Evolutionary conservation across 2,329 filamentous ascomycete genomes (phyloP), one percentile per base, ranked within the genome.

Genomic region (Alternaria alternata): DNA sequence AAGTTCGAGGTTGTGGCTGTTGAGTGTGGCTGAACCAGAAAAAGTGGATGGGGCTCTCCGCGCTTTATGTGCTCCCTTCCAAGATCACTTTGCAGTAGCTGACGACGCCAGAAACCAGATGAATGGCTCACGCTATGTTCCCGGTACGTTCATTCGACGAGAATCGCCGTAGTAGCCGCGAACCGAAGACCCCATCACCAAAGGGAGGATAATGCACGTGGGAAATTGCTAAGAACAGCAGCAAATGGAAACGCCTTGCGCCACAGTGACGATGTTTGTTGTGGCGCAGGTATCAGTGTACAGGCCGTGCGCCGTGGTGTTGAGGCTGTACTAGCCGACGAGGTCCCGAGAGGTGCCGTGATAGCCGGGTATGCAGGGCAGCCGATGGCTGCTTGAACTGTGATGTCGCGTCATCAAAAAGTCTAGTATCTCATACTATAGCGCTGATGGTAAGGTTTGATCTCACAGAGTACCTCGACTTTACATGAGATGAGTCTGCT

Each of bases 71-170:
- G 26, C 14, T 34, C 26, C 26, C 12, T 8, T 18, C 5, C 14
- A 36, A 36, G 12, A 14, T 16, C 32, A 11, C 22, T 7, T 41
- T 34, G 12, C 22, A 39, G 22, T 18, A 49, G 36, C 55, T 66
- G 63, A 64, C 61, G 63, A 67, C 57, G 63, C 57, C n/a, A 22
- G 11, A 55, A 47, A 53, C 51, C 24, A 39, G 34, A 18, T 22
- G 32, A 42, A 46, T 44, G 39, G 49, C 16, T 38, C 36, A 18
- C 36, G n/a, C 36, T 18, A 38, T 38, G 16, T 18, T 5, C 1
- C 3, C 44, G 6, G 26, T 12, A n/a, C 22, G 11, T 47, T 53
- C 24, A 65, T 63, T 63, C 22, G 57, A 30, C 14, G 8, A 20
- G 7, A 30, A 12, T 7, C 30, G 46, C 63, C 63, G 57, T 44